Percentiles rank a stretch among this genome's conserved stretches.
Evolutionary conservation across 2,329 filamentous ascomycete genomes (phyloP).

Genomic region (Pseudogymnoascus sp.): DNA sequence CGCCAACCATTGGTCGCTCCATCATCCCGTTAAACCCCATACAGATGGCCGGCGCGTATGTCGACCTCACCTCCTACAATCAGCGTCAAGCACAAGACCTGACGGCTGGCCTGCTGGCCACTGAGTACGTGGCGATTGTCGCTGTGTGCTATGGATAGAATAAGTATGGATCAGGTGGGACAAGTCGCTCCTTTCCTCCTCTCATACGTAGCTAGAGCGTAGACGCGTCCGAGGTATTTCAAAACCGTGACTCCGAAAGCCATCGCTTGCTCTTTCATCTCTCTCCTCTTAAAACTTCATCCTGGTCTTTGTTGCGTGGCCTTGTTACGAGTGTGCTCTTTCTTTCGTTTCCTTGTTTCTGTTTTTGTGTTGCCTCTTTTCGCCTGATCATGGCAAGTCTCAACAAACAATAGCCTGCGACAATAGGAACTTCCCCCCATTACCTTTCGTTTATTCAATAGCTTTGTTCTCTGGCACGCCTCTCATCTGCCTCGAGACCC

Average conservation of each 20-base stretch:
- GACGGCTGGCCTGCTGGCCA: neutral
- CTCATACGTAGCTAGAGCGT: neutral
- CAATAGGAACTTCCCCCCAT: neutral
- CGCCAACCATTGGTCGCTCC: neutral
- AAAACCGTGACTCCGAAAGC: neutral
- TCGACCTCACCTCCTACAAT: constrained; percentile 7
- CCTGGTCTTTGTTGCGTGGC: neutral
- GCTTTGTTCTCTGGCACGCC: neutral
- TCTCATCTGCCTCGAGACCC: neutral
- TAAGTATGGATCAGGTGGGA: constrained; percentile 7
- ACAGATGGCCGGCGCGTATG: constrained; percentile 5
- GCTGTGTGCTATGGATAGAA: constrained; percentile 4
- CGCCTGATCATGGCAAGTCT: neutral
- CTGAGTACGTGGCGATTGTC: constrained; percentile 3
- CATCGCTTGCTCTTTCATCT: constrained; percentile 4
- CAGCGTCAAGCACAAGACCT: constrained; percentile 1
- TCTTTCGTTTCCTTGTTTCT: constrained; percentile 2
- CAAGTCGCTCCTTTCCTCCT: neutral
- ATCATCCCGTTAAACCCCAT: neutral
- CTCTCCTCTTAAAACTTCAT: constrained; percentile 4
- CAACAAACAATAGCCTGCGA: constrained; percentile 5
- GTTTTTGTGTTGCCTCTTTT: neutral
- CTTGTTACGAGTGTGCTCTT: constrained; percentile 7
- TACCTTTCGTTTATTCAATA: constrained; percentile 7
- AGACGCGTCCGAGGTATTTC: neutral